Evolutionary conservation across 2,329 filamentous ascomycete species (phyloP).

Genomic region (Alternaria metachromatica): DNA sequence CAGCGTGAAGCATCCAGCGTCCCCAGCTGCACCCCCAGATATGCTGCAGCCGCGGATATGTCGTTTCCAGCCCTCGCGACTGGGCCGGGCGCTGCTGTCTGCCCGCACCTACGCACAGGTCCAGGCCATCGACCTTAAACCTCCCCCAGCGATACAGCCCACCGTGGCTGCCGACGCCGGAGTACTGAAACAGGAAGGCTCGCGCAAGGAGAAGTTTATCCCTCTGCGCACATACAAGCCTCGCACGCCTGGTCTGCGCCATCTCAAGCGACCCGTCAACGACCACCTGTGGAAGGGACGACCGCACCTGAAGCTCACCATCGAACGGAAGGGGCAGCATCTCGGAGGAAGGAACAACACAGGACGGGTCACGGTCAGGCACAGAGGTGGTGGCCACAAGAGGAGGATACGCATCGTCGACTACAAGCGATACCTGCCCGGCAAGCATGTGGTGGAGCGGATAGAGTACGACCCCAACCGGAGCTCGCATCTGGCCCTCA

Average conservation of each 20-base stretch:
- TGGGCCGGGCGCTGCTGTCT: slow-evolving; percentile 56
- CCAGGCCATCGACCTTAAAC: slow-evolving; percentile 43
- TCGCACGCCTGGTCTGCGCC: slow-evolving; percentile 87
- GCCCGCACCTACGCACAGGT: slow-evolving; percentile 62
- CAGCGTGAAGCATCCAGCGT: slow-evolving; percentile 19
- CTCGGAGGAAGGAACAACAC: slow-evolving; percentile 92
- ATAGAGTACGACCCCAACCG: slow-evolving; percentile 97
- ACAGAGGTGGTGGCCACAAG: slow-evolving; percentile 91
- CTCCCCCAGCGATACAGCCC: slow-evolving; percentile 44
- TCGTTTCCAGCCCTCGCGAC: slow-evolving; percentile 58
- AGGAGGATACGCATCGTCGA: slow-evolving; percentile 91
- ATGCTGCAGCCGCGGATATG: slow-evolving; percentile 74
- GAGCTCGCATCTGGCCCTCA: slow-evolving; percentile 88
- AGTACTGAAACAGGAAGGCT: slow-evolving; percentile 30
- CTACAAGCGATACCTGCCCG: slow-evolving; percentile 78
- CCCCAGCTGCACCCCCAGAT: slow-evolving; percentile 16
- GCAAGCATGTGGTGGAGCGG: slow-evolving; percentile 86
- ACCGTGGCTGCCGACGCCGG: slow-evolving; percentile 37
- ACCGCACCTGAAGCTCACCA: slow-evolving; percentile 81
- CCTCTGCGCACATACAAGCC: slow-evolving; percentile 87
- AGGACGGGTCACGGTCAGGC: slow-evolving; percentile 85
- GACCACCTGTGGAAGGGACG: slow-evolving; percentile 96
- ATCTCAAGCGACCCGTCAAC: slow-evolving; percentile 91
- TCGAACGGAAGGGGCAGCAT: slow-evolving; percentile 88
- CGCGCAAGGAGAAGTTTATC: slow-evolving; percentile 47